Evolutionary conservation across 345 rosid genomes (phyloP).

Genomic region (Salix arbutifolia): DNA sequence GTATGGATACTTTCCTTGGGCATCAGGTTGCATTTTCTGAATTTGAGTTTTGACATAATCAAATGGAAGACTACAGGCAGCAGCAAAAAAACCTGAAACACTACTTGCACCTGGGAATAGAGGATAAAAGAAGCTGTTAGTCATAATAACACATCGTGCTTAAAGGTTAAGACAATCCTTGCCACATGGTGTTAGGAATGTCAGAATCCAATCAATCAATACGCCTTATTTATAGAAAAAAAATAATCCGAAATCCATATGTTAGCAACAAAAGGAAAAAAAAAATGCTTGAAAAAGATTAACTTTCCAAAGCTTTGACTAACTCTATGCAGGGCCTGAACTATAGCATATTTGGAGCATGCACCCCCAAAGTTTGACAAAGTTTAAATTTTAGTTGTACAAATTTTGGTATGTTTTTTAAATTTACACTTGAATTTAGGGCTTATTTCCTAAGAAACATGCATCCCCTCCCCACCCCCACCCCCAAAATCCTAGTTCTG

Average conservation of each 20-base stretch:
- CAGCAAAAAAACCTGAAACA: conserved; percentile 85
- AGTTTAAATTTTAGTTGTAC: too few relatives aligned
- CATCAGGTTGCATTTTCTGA: conserved; percentile 99
- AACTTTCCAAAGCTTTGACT: neutral
- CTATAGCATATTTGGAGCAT: too few relatives aligned
- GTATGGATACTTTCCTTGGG: conserved; percentile 85
- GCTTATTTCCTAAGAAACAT: too few relatives aligned
- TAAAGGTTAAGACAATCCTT: neutral
- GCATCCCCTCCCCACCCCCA: too few relatives aligned
- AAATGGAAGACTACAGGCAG: conserved; percentile 95
- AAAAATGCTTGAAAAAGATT: neutral
- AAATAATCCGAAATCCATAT: neutral
- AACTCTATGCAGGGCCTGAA: neutral
- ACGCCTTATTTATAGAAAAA: neutral
- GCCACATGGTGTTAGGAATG: neutral
- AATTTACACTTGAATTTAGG: too few relatives aligned
- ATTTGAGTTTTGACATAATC: conserved; percentile 98
- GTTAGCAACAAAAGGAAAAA: neutral
- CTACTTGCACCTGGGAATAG: conserved; percentile 71
- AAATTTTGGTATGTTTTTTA: too few relatives aligned
- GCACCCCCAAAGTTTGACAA: too few relatives aligned
- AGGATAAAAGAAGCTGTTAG: neutral
- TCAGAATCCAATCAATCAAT: neutral
- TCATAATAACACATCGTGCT: neutral
- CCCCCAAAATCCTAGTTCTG: too few relatives aligned